Evolutionary conservation across 176 grass and related monocot genomes (phyloP), one percentile per base, ranked within the genome.

Genomic region (Aegilops sharonensis): DNA sequence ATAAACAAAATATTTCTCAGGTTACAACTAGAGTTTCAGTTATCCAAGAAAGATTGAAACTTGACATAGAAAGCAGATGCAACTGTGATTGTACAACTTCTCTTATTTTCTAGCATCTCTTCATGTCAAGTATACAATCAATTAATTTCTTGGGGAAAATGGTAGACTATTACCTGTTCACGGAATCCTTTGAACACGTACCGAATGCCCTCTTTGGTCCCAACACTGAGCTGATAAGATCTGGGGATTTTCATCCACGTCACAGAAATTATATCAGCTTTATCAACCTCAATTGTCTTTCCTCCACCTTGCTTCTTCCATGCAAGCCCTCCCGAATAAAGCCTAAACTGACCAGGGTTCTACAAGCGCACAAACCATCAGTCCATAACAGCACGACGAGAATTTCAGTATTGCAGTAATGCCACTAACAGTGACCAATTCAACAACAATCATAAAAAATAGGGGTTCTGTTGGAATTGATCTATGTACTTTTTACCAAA

Each of bases 271-370:
- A 94, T 92, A 85, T 94, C 94, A 75, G 70, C 52, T 85, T 94
- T 97, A 43, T 97, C 91, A 72, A 97, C 76, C 69, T 90, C 79
- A 62, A 97, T 92, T 50, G 85, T 81, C 79, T 97, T 97, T 81
- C 94, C 94, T 79, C 92, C 94, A 62, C 94, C 94, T 89, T 90
- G 94, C 54, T 92, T 97, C 86, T 91, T 94, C 94, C 92, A 97
- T 78, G 89, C 91, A 73, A 97, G 64, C 31, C 94, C 92, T 47
- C 88, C 92, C 0, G 94, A 86, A 85, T 90, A 81, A 77, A 94
- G 81, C 81, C 91, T 93, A 84, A 97, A 94, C 80, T 97, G 92
- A 21, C 92, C 92, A 77, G 92, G 94, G 29, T 93, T 92, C 94
- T 97, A 78, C 70, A 90, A 68, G 45, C 85, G 14, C 48, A 78